Conservation (phyloP, 139 green algal species). For the Edaphochlamys debaryana region DNA sequence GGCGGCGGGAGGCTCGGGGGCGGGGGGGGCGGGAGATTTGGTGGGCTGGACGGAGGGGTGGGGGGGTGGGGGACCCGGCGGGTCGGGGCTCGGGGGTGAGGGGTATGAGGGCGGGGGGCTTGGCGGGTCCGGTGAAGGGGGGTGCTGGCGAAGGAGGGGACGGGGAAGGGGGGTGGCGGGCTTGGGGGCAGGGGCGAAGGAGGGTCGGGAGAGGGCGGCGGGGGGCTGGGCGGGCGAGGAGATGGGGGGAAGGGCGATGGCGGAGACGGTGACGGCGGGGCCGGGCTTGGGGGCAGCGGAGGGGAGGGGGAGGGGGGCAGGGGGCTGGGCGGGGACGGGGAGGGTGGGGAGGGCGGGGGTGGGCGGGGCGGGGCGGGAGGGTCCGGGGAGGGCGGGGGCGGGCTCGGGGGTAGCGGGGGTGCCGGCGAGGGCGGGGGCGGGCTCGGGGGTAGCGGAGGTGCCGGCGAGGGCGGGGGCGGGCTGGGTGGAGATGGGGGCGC, state of each 20-base stretch:
- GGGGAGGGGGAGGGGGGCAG: not conserved
- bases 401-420: not conserved
- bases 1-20: too few relatives aligned
- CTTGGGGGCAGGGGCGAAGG: not conserved
- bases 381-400: not conserved
- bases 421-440: too few relatives aligned
- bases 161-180: not conserved
- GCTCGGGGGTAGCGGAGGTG: too few relatives aligned
- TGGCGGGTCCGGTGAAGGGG: not conserved
- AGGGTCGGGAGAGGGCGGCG: too few relatives aligned
- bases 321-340: not conserved
- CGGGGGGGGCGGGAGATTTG: too few relatives aligned
- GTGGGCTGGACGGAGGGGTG: too few relatives aligned
- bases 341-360: not conserved
- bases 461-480: too few relatives aligned
- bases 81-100: not conserved
- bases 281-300: not conserved
- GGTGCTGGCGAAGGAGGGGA: not conserved
- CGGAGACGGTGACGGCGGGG: too few relatives aligned
- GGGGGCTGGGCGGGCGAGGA: too few relatives aligned
- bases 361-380: not conserved
- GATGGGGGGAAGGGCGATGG: too few relatives aligned
- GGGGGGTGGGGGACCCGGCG: too few relatives aligned
- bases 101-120: not conserved
- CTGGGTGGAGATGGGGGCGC: too few relatives aligned